Evolutionary conservation across 495 filamentous ascomycete species (phyloP).

Genomic region (Immersiella caudata): DNA sequence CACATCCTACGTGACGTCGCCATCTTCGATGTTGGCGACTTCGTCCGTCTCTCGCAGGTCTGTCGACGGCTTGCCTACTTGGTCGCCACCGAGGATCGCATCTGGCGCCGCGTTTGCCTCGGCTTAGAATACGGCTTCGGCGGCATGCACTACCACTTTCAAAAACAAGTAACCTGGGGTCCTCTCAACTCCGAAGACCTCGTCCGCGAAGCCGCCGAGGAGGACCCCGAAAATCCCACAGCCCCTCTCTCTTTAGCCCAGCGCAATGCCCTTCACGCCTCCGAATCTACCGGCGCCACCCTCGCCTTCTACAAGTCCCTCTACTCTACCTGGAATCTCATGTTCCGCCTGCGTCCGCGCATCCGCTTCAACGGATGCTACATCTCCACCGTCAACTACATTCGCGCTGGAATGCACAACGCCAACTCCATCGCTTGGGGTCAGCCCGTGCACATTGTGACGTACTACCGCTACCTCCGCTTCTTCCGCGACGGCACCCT

Average conservation of each 20-base stretch:
- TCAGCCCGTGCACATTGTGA: slow-evolving; percentile 91
- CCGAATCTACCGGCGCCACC: slow-evolving; percentile 41
- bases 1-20: slow-evolving; percentile 64
- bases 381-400: slow-evolving; percentile 95
- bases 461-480: slow-evolving; percentile 94
- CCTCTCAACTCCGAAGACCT: slow-evolving; percentile 51
- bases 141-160: slow-evolving; percentile 83
- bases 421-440: slow-evolving; percentile 66
- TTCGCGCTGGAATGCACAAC: slow-evolving; percentile 69
- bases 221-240: slow-evolving; percentile 15
- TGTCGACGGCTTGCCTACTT: slow-evolving; percentile 88
- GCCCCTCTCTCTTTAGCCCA: slow-evolving; percentile 33
- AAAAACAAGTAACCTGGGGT: slow-evolving; percentile 63
- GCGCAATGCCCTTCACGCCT: slow-evolving; percentile 32
- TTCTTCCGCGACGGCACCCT: slow-evolving; percentile 89
- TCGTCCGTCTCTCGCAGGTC: slow-evolving; percentile 76
- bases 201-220: slow-evolving; percentile 25
- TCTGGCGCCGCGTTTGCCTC: slow-evolving; percentile 81
- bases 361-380: slow-evolving; percentile 94
- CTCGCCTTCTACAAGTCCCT: slow-evolving; percentile 44
- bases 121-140: slow-evolving; percentile 73
- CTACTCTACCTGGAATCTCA: slow-evolving; percentile 59
- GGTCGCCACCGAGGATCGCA: slow-evolving; percentile 79
- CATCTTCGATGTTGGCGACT: slow-evolving; percentile 73
- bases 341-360: slow-evolving; percentile 81